Evolutionary conservation across 306 rosid genomes (phyloP), one percentile per base, ranked within the genome.

Genomic region (Hippophae tibetana): DNA sequence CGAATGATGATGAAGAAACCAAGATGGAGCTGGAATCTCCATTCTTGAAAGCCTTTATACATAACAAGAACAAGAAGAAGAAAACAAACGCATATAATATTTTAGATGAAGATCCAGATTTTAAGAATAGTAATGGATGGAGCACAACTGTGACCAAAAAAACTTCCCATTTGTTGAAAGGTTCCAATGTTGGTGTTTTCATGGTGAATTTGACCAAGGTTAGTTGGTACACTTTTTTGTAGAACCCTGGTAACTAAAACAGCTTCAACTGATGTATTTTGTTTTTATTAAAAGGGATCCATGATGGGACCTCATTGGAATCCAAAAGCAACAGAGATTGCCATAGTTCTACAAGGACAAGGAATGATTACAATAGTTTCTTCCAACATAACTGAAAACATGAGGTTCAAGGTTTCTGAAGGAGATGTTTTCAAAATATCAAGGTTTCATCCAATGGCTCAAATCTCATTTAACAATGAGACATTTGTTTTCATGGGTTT

Each of bases 261-360:
- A 18, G 23, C 18, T 11, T 13, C 23, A 18, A 18, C 23, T 18
- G 12, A 46, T 8, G 13, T 9, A 5, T 46, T 46, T 46, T 10
- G 7, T 46, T 10, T 10, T 46, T 46, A 7, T 46, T 10, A 5
- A 8, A 67, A 87, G 98, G 89, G 84, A 12, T 76, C 96, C n/a
- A 85, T 87, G 82, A 58, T 90, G 96, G 98, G 81, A 56, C 98
- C 98, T 6, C 98, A 87, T 64, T 90, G 95, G 96, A 87, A 90
- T 68, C 92, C 87, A 51, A 67, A 56, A 67, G 92, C 92, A 56
- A 64, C 79, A 8, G 96, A 90, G 89, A 66, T 87, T 44, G 71
- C 81, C 41, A 64, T 87, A 46, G 92, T 74, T 13, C 43, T 84
- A 60, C 62, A 80, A 1, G 95, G 96, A 48, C 51, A 69, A 69